Evolutionary conservation across 2,329 filamentous ascomycete genomes (phyloP), one percentile per base, ranked within the genome.

Genomic region (Pleoardoris graminearum): DNA sequence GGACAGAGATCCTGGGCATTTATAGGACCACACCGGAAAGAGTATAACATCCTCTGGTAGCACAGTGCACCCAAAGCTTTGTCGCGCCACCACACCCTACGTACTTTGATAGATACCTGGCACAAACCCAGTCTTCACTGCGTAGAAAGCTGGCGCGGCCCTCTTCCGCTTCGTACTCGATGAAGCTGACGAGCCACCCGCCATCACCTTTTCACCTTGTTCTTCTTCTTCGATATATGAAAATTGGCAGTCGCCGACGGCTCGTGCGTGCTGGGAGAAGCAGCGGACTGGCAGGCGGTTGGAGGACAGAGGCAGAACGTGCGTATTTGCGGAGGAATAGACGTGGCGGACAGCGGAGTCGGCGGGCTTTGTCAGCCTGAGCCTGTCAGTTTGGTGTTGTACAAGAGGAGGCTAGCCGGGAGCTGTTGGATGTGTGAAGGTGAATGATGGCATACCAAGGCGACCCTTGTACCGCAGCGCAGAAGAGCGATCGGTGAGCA

Each of bases 21-120:
- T n/a, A n/a, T n/a, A n/a, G n/a, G n/a, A n/a, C n/a, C n/a, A n/a
- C n/a, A n/a, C n/a, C n/a, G n/a, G n/a, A n/a, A n/a, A n/a, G n/a
- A n/a, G n/a, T n/a, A n/a, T n/a, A n/a, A n/a, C 25, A 27, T 6
- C 10, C 25, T 27, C 6, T 6, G 25, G 10, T 27, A 27, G 25
- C 5, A 10, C 6, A 10, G 25, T 27, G 25, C 25, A 27, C 25
- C 10, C 5, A 5, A 27, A 5, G 25, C 10, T 27, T 10, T 10
- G 25, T 27, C 25, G 25, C 25, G 25, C 25, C 25, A 6, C 14
- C 35, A 37, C 12, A 16, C 35, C 5, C 17, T 17, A n/a, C 38
- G 22, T 41, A 41, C 77, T 81, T 64, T 82, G 78, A 66, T 88
- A 88, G 43, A 88, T 79, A 8, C 84, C 85, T 4, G 85, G 85